These are phyloP conservation scores for Clonostachys chloroleuca DNA, from an alignment of 2,329 filamentous ascomycete species.

Conservation along the genomic window DNA sequence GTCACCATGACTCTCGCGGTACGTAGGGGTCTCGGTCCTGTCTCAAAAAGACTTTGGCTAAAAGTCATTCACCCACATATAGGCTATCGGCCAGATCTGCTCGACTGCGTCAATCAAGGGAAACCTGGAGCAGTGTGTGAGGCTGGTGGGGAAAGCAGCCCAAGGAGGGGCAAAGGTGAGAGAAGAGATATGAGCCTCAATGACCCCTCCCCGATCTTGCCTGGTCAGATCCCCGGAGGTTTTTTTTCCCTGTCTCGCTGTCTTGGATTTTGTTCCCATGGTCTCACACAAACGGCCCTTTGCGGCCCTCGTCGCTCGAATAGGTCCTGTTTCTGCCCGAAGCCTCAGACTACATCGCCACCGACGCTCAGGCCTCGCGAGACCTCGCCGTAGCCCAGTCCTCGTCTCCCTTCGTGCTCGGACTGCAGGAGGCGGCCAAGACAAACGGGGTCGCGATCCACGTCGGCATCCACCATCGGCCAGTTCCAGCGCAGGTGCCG, in stretches of 20 bases:
- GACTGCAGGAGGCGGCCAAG: constrained; percentile 65
- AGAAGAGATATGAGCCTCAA: neutral
- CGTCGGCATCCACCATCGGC: constrained; percentile 75
- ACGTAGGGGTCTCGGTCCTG: neutral
- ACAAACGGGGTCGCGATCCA: constrained; percentile 66
- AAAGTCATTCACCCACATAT: neutral
- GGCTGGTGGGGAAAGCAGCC: constrained; percentile 68
- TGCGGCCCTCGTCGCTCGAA: too few species aligned
- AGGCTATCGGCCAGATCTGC: constrained; percentile 89
- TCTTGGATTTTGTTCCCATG: too few species aligned
- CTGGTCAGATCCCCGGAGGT: neutral
- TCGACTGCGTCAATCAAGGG: constrained; percentile 73
- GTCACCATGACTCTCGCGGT: constrained; percentile 2
- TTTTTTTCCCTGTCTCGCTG: too few species aligned
- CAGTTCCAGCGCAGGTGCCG: neutral
- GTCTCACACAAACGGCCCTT: too few species aligned
- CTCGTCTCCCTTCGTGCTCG: constrained; percentile 69
- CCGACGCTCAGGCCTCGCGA: constrained; percentile 62
- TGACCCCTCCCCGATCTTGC: constrained; percentile 4
- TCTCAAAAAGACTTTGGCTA: neutral
- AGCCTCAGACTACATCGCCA: constrained; percentile 83
- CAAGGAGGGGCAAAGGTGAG: constrained; percentile 71
- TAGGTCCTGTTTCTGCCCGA: constrained; percentile 87
- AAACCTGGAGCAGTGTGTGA: constrained; percentile 76
- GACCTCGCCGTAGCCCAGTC: constrained; percentile 64